Base-by-base conservation (phyloP, 768 basidiomycete genomes). In the Agaricus blazei region DNA sequence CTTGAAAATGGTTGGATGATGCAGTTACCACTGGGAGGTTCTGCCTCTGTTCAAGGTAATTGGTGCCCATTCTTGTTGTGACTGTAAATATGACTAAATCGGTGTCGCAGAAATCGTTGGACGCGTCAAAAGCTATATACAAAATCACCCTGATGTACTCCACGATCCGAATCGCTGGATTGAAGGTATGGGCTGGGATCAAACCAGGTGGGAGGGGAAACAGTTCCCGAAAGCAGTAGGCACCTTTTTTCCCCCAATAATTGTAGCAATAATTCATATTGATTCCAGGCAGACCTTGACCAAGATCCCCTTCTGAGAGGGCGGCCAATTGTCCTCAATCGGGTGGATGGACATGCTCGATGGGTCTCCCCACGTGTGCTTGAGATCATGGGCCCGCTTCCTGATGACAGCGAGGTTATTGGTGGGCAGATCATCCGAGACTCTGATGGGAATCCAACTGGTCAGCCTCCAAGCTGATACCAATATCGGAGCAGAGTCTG, bases 181-280 rank as follows among this genome's bases (percentile, higher is more conserved):
- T 41, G 74, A 85, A 61, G 94, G 93, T 9, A 81, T 88, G 74
- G 95, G 95, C 4, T 98, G 95, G 94, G 91, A 98, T 64, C 93
- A 98, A 68, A 96, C 88, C 1, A 76, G 79, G 55, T 92, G 89
- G 89, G 59, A 76, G 6, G 75, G 72, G 9, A 67, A 73, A 8
- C 65, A 74, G 24, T 94, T 92, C 59, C 93, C 93, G 2, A 83
- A 78, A 31, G 85, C 89, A 1, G 92, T 90, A 62, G 27, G 77
- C 64, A 37, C 43, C 6, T 1, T 59, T 29, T 55, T 9, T 45
- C 26, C 56, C 12, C 6, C 36, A 23, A 26, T 6, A 23, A 26
- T 15, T 9, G 37, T n/a, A 41, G 2, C 31, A 4, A 19, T 12
- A 3, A 47, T 38, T 47, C 38, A 54, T 23, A 48, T 14, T 15